Conservation (phyloP, 2,329 filamentous ascomycete species). For the Emydomyces testavorans region DNA sequence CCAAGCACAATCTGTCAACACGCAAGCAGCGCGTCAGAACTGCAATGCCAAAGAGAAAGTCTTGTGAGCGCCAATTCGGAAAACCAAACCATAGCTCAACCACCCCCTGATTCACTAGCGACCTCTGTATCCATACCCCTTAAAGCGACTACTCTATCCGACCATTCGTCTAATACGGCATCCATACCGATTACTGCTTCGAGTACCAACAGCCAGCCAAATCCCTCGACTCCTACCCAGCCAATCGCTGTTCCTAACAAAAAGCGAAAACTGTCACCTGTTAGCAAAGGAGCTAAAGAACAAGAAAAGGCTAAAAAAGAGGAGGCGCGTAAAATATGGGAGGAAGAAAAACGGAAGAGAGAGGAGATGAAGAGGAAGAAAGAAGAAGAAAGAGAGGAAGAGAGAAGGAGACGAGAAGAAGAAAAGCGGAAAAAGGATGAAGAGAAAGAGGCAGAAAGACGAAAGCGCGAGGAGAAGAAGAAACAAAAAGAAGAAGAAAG, state of each 20-base stretch:
- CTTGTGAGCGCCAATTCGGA: background rate
- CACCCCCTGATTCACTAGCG: background rate
- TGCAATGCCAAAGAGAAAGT: background rate
- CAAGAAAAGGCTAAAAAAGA: conserved; percentile 36
- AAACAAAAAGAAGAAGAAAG: conserved; percentile 31
- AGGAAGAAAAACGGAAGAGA: conserved; percentile 37
- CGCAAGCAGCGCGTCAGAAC: background rate
- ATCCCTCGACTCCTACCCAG: conserved; percentile 12
- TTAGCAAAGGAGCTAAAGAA: conserved; percentile 25
- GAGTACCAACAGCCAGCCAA: conserved; percentile 10
- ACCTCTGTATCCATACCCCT: background rate
- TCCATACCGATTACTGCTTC: background rate
- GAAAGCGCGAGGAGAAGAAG: conserved; percentile 39
- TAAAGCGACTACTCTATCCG: background rate
- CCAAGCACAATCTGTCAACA: background rate
- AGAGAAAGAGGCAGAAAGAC: conserved; percentile 36
- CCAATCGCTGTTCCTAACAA: conserved; percentile 19
- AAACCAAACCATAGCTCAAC: background rate
- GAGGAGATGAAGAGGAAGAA: conserved; percentile 39
- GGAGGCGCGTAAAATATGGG: conserved; percentile 31
- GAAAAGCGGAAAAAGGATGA: conserved; percentile 37
- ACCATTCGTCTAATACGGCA: background rate
- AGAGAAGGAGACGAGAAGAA: conserved; percentile 35
- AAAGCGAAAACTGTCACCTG: conserved; percentile 26
- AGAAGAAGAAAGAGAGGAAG: conserved; percentile 37